Conservation (phyloP, 1,139 yeast genomes). For the Chernovozyma aurita region DNA sequence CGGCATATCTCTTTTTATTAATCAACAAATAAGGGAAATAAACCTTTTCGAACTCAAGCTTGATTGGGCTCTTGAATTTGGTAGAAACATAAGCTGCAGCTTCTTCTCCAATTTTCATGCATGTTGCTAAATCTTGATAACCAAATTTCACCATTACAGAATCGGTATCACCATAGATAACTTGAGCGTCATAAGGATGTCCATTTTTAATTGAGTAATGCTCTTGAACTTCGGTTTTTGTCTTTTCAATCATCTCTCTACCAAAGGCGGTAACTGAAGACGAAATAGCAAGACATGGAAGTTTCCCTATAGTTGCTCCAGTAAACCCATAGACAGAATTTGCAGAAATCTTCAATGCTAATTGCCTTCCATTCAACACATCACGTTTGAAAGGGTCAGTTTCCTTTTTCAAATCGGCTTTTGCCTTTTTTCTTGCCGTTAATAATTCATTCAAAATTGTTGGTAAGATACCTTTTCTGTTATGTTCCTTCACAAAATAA, state of each 20-base stretch:
- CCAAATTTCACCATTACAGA: constrained; percentile 99
- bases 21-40: constrained; percentile 91
- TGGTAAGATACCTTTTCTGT: constrained; percentile 84
- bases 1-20: constrained; percentile 96
- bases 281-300: constrained; percentile 95
- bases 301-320: constrained; percentile 96
- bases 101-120: constrained; percentile 90
- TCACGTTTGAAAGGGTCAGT: constrained; percentile 91
- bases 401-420: constrained; percentile 83
- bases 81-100: constrained; percentile 88
- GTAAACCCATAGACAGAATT: constrained; percentile 98
- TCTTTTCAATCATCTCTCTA: constrained; percentile 91
- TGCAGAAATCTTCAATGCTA: constrained; percentile 94
- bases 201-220: constrained; percentile 79
- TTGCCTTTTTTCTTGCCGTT: constrained; percentile 90
- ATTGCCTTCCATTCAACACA: constrained; percentile 93
- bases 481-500: constrained; percentile 69
- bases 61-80: constrained; percentile 79
- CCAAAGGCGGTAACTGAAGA: constrained; percentile 96
- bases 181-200: constrained; percentile 75
- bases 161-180: constrained; percentile 98
- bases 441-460: constrained; percentile 85
- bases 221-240: constrained; percentile 81
- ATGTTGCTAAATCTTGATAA: constrained; percentile 67
- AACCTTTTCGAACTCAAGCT: constrained; percentile 93